Percentiles rank a stretch among this genome's conserved stretches.
These are phyloP conservation scores for Nigrograna mackinnonii DNA, from an alignment of 2,329 filamentous ascomycete genomes.

Conservation along the genomic window DNA sequence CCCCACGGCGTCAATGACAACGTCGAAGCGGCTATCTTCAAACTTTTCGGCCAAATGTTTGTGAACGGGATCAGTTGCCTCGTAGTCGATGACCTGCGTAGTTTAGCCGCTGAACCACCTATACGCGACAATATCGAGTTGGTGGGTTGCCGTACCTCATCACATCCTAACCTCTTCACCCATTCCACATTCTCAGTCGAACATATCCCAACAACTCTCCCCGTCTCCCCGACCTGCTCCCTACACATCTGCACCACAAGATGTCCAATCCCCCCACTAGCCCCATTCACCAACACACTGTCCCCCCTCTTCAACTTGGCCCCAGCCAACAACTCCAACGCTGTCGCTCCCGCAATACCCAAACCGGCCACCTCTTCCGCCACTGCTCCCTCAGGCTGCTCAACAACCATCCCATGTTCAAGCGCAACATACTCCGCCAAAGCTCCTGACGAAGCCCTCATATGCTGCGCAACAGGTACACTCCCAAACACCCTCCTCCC, in stretches of 20 bases:
- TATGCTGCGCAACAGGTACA: constrained; percentile 37
- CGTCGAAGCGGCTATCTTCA: constrained; percentile 10
- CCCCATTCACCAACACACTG: constrained; percentile 54
- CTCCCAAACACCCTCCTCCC: constrained; percentile 46
- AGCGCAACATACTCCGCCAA: constrained; percentile 46
- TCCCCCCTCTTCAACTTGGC: constrained; percentile 39
- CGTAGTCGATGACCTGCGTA: constrained; percentile 14
- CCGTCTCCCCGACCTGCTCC: constrained; percentile 34
- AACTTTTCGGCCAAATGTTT: constrained; percentile 7
- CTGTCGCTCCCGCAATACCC: constrained; percentile 45
- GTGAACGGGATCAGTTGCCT: constrained; percentile 5
- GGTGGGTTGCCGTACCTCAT: constrained; percentile 11
- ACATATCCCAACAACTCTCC: constrained; percentile 49
- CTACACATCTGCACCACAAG: constrained; percentile 51
- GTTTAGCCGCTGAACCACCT: not conserved
- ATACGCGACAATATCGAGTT: not conserved
- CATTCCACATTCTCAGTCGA: constrained; percentile 48
- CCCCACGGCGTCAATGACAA: constrained; percentile 17
- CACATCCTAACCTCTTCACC: constrained; percentile 49
- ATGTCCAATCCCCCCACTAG: constrained; percentile 56
- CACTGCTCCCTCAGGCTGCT: constrained; percentile 28
- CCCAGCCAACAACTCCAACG: constrained; percentile 38
- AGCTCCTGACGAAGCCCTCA: constrained; percentile 41
- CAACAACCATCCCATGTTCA: constrained; percentile 34
- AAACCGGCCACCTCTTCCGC: constrained; percentile 44